Evolutionary conservation across 2,329 filamentous ascomycete species (phyloP).

Genomic region (Ceratocystis diversiconidia): DNA sequence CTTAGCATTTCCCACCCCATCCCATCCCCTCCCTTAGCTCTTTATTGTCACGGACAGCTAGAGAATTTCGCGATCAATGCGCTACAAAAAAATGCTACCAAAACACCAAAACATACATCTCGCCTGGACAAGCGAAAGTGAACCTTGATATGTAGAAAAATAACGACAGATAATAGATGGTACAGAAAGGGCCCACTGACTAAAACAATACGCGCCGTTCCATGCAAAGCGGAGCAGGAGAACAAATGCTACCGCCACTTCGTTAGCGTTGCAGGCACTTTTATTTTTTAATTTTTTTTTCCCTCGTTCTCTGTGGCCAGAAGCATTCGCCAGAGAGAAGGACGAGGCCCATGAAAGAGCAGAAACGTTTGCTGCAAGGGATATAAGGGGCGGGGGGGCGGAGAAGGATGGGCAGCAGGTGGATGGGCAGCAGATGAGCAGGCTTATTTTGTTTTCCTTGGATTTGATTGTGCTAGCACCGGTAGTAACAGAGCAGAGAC

Average conservation of each 20-base stretch:
- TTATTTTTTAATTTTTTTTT: too few species aligned
- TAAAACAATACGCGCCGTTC: background rate
- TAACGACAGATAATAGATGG: background rate
- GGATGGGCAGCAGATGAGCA: background rate
- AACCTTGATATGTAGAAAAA: background rate
- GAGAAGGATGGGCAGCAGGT: background rate
- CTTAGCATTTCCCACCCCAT: background rate
- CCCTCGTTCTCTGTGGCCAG: too few species aligned
- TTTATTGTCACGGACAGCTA: background rate
- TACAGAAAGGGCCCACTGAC: background rate
- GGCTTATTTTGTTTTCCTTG: too few species aligned
- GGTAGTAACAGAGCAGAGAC: background rate
- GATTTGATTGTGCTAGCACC: background rate
- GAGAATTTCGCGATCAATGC: background rate
- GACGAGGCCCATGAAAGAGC: background rate
- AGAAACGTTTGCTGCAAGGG: background rate
- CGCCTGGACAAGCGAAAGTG: background rate
- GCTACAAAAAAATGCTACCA: background rate
- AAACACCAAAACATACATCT: background rate
- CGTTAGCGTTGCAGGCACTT: too few species aligned
- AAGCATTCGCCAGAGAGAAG: background rate
- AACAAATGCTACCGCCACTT: background rate
- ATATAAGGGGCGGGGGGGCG: background rate
- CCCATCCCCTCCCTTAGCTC: background rate
- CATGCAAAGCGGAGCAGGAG: background rate